Evolutionary conservation across 179 eudicot species (phyloP).

Genomic region (Dionaea muscipula): DNA sequence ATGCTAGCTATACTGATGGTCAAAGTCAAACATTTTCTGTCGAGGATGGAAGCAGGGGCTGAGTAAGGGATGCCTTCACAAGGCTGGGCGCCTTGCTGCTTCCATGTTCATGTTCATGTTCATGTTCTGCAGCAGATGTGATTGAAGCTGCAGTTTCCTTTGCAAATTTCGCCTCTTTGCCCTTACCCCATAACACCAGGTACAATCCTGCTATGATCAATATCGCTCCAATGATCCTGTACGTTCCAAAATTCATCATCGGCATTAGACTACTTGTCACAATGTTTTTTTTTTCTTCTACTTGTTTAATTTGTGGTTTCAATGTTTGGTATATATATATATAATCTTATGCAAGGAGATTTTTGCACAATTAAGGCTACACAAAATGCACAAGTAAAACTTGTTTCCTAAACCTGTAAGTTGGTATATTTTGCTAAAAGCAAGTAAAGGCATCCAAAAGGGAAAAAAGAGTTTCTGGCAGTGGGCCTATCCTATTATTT

Average conservation of each 20-base stretch:
- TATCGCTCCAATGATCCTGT: constrained; percentile 40
- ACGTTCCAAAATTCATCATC: neutral
- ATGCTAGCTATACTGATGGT: constrained; percentile 5
- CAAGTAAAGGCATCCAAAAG: too few species aligned
- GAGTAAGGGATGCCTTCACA: constrained; percentile 51
- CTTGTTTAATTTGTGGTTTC: neutral
- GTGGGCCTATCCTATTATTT: too few species aligned
- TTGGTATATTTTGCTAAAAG: too few species aligned
- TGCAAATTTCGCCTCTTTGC: constrained; percentile 30
- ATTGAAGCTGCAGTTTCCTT: constrained; percentile 27
- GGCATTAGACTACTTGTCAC: neutral
- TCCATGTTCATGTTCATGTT: too few species aligned
- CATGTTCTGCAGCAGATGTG: constrained; percentile 46
- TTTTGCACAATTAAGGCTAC: too few species aligned
- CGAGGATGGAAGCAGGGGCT: constrained; percentile 67
- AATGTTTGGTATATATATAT: too few species aligned
- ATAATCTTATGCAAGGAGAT: too few species aligned
- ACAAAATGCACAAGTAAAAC: too few species aligned
- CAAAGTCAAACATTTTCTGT: constrained; percentile 60
- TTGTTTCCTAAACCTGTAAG: too few species aligned
- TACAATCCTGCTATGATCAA: constrained; percentile 38
- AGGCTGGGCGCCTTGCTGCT: constrained; percentile 34
- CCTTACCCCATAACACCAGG: constrained; percentile 46
- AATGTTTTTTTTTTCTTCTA: neutral
- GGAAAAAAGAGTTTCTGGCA: too few species aligned